phyloP scores from a whole-genome alignment of 805 yeast species.

The Yarrowia bubula region DNA sequence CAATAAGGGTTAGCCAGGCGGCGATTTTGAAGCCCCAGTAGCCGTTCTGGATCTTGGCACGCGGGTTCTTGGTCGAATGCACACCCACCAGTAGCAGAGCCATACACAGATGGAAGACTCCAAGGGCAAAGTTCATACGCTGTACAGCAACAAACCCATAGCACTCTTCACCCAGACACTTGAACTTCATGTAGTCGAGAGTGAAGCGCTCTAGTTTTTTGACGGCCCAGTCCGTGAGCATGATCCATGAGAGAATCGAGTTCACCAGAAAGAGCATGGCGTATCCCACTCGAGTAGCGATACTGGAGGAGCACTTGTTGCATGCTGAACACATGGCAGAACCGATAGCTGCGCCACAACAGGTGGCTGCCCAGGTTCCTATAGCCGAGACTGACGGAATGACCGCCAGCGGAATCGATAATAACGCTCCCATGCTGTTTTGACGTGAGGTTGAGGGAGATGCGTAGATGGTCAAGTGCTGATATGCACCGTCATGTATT shows the following conservation, averaged over 20 bases:
- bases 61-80: constrained; percentile 69
- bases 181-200: constrained; percentile 64
- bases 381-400: constrained; percentile 57
- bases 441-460: neutral
- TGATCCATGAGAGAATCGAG: constrained; percentile 88
- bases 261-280: constrained; percentile 75
- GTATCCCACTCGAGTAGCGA: constrained; percentile 83
- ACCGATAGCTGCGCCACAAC: constrained; percentile 78
- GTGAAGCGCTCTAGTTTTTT: constrained; percentile 69
- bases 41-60: constrained; percentile 85
- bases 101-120: constrained; percentile 68
- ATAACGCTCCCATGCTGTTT: constrained; percentile 42
- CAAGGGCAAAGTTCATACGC: constrained; percentile 83
- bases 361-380: constrained; percentile 57
- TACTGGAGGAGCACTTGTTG: constrained; percentile 66
- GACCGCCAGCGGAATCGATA: constrained; percentile 52
- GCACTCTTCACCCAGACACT: constrained; percentile 77
- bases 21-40: constrained; percentile 80
- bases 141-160: constrained; percentile 97
- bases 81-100: constrained; percentile 71
- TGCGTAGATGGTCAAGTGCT: neutral
- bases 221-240: constrained; percentile 75
- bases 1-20: constrained; percentile 55
- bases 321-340: constrained; percentile 57
- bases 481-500: neutral